Evolutionary conservation across 1,284 basidiomycete genomes (phyloP).

Genomic region (Ceratorhiza oryzae-sativae): DNA sequence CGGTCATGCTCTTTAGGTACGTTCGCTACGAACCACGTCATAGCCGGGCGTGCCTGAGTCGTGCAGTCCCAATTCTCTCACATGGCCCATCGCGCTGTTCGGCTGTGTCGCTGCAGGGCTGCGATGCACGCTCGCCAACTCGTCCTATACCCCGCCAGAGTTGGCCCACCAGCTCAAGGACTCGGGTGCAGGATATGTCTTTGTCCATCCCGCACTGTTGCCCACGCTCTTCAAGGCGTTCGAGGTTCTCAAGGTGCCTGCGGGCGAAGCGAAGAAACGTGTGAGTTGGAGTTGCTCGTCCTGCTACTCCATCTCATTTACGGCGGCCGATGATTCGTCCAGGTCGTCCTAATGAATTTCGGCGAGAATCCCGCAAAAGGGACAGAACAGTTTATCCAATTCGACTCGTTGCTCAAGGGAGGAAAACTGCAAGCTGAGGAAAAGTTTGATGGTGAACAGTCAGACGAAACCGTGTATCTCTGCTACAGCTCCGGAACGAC

Average conservation of each 20-base stretch:
- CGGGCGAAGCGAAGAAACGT: slow-evolving; percentile 55
- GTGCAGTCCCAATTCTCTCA: slow-evolving; percentile 61
- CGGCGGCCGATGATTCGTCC: neutral
- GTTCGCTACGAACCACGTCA: neutral
- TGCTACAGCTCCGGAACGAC: slow-evolving; percentile 75
- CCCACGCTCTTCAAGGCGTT: slow-evolving; percentile 58
- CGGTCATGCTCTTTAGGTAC: slow-evolving; percentile 60
- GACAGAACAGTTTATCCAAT: slow-evolving; percentile 49
- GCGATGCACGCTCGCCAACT: slow-evolving; percentile 58
- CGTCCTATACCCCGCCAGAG: slow-evolving; percentile 56
- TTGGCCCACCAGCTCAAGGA: slow-evolving; percentile 63
- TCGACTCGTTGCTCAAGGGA: slow-evolving; percentile 54
- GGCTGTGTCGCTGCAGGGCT: slow-evolving; percentile 64
- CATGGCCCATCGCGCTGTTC: slow-evolving; percentile 67
- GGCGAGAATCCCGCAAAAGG: slow-evolving; percentile 7
- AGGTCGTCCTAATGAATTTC: slow-evolving; percentile 37
- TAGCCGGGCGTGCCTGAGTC: neutral
- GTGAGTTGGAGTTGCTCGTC: slow-evolving; percentile 54
- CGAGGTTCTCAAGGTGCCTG: slow-evolving; percentile 52
- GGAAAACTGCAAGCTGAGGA: slow-evolving; percentile 60
- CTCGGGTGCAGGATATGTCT: slow-evolving; percentile 61
- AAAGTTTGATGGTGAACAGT: slow-evolving; percentile 58
- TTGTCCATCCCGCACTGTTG: slow-evolving; percentile 62
- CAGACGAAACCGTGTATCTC: slow-evolving; percentile 63
- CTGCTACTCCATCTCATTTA: neutral